Conservation (phyloP, 2,329 filamentous ascomycete genomes). For the Colletotrichum sp. region DNA sequence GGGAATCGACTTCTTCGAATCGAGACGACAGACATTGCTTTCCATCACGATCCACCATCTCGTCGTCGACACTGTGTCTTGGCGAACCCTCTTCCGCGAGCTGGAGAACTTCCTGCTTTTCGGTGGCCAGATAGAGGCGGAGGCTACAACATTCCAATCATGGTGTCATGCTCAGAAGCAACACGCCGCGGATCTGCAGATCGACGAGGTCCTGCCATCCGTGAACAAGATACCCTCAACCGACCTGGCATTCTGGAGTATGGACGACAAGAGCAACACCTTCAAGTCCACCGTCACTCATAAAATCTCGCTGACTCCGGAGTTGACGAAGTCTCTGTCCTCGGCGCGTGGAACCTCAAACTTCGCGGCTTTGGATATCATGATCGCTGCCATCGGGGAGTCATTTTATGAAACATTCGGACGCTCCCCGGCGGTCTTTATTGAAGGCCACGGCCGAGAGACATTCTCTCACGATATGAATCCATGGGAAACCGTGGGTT, state of each 20-base stretch:
- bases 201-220: background rate
- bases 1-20: background rate
- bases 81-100: conserved; percentile 48
- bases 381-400: conserved; percentile 36
- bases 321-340: conserved; percentile 31
- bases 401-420: conserved; percentile 41
- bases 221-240: conserved; percentile 14
- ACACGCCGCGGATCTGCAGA: background rate
- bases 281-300: conserved; percentile 29
- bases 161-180: background rate
- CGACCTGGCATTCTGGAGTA: conserved; percentile 30
- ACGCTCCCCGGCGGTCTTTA: conserved; percentile 38
- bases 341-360: conserved; percentile 30
- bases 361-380: conserved; percentile 40
- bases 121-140: background rate
- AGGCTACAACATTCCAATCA: background rate
- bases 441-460: conserved; percentile 48
- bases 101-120: conserved; percentile 39
- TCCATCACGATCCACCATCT: conserved; percentile 41
- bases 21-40: conserved; percentile 23
- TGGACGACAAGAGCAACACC: conserved; percentile 21
- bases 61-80: conserved; percentile 49
- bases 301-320: conserved; percentile 23
- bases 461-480: conserved; percentile 35
- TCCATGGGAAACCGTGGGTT: conserved; percentile 45